phyloP scores from a whole-genome alignment of 768 basidiomycete genomes.

The Boletus eberwhitei region DNA sequence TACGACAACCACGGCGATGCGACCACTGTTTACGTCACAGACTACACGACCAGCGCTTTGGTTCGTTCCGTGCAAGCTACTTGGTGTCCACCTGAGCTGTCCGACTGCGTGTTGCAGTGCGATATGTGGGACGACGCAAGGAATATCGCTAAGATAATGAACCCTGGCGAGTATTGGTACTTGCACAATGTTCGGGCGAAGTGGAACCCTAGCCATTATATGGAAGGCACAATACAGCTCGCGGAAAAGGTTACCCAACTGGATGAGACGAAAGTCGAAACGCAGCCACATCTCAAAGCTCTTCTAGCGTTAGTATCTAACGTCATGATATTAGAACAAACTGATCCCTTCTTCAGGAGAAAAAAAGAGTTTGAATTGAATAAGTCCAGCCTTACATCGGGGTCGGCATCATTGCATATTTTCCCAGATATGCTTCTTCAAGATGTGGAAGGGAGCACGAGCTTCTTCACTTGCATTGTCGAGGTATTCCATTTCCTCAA shows the following conservation, averaged over 20 bases:
- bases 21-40: slow-evolving; percentile 58
- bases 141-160: slow-evolving; percentile 40
- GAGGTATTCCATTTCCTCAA: slow-evolving; percentile 40
- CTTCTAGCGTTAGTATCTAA: slow-evolving; percentile 47
- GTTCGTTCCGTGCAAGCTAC: slow-evolving; percentile 33
- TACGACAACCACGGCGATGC: slow-evolving; percentile 37
- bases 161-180: slow-evolving; percentile 47
- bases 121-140: slow-evolving; percentile 58
- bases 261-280: slow-evolving; percentile 37
- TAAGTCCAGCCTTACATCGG: slow-evolving; percentile 17
- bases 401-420: slow-evolving; percentile 23
- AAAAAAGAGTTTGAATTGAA: slow-evolving; percentile 40
- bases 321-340: not conserved
- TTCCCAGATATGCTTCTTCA: slow-evolving; percentile 48
- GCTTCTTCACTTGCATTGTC: slow-evolving; percentile 53
- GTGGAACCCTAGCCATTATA: slow-evolving; percentile 34
- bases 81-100: slow-evolving; percentile 49
- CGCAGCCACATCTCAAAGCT: slow-evolving; percentile 39
- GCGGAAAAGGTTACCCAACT: slow-evolving; percentile 42
- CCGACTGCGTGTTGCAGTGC: slow-evolving; percentile 46
- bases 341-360: slow-evolving; percentile 38
- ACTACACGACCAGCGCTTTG: slow-evolving; percentile 50
- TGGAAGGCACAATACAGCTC: slow-evolving; percentile 54
- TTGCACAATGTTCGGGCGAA: slow-evolving; percentile 53
- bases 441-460: slow-evolving; percentile 40